Evolutionary conservation across 768 basidiomycete genomes (phyloP).

Genomic region (Pleurotus sapidus): DNA sequence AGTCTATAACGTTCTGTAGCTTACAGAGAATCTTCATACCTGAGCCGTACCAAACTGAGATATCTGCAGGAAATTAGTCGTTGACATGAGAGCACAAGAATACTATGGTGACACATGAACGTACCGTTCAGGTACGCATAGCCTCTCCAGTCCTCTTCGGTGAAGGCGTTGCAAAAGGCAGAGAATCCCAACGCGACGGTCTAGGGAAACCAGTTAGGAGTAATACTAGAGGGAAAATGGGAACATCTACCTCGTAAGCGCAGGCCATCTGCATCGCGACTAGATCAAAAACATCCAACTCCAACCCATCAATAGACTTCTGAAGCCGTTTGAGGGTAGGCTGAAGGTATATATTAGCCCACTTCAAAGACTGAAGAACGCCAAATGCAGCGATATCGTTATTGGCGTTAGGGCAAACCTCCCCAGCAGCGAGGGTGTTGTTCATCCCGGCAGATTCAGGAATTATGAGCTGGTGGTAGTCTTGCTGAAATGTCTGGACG

Average conservation of each 20-base stretch:
- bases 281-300: constrained; percentile 48
- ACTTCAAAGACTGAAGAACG: constrained; percentile 40
- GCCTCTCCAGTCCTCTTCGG: constrained; percentile 77
- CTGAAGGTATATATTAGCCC: constrained; percentile 60
- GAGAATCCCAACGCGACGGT: constrained; percentile 80
- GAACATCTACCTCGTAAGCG: constrained; percentile 61
- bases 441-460: constrained; percentile 58
- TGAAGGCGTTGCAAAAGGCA: constrained; percentile 74
- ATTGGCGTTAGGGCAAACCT: constrained; percentile 57
- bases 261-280: constrained; percentile 67
- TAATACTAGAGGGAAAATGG: not conserved
- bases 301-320: constrained; percentile 44
- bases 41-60: not conserved
- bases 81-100: too few species aligned
- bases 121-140: constrained; percentile 58
- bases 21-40: not conserved
- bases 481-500: constrained; percentile 40
- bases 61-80: not conserved
- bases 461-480: constrained; percentile 60
- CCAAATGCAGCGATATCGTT: constrained; percentile 41
- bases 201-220: constrained; percentile 25
- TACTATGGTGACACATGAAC: not conserved
- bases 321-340: constrained; percentile 53
- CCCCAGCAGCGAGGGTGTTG: constrained; percentile 71
- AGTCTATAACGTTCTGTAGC: not conserved